These are phyloP conservation scores for Candida quercuum DNA, from an alignment of 805 yeast species.

Conservation along the genomic window DNA sequence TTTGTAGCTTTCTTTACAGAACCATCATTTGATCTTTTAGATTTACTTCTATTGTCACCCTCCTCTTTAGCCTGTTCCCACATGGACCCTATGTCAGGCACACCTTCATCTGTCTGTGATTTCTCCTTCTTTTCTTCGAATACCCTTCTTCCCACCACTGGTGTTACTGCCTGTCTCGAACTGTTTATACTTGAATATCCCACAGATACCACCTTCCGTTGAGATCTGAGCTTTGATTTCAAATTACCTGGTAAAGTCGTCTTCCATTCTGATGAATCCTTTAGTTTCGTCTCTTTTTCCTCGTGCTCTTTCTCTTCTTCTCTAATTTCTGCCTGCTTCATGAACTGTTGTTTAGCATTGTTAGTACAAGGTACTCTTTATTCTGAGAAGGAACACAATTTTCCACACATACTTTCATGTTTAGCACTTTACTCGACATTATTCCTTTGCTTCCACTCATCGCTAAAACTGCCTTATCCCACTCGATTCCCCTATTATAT, in stretches of 20 bases:
- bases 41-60: neutral
- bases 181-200: constrained; percentile 38
- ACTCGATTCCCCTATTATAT: no score
- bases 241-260: constrained; percentile 20
- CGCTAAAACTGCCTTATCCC: no score
- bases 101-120: constrained; percentile 7
- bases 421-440: constrained; percentile 67
- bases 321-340: constrained; percentile 40
- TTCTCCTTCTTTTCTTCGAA: constrained; percentile 18
- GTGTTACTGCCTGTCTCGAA: constrained; percentile 12
- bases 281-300: constrained; percentile 31
- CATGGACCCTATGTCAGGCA: constrained; percentile 10
- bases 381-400: no score
- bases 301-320: constrained; percentile 29
- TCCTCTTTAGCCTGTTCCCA: constrained; percentile 24
- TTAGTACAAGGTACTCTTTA: neutral
- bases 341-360: constrained; percentile 37
- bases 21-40: constrained; percentile 10
- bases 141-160: constrained; percentile 24
- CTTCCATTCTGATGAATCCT: constrained; percentile 35
- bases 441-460: constrained; percentile 16
- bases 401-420: constrained; percentile 48
- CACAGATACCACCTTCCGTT: constrained; percentile 28
- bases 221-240: constrained; percentile 24
- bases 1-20: constrained; percentile 12